A percentile compares a stretch with the other conserved stretches of the same genome.
These are phyloP conservation scores for Cupressus sempervirens DNA, from an alignment of 75 land plant species.

Conservation along the genomic window DNA sequence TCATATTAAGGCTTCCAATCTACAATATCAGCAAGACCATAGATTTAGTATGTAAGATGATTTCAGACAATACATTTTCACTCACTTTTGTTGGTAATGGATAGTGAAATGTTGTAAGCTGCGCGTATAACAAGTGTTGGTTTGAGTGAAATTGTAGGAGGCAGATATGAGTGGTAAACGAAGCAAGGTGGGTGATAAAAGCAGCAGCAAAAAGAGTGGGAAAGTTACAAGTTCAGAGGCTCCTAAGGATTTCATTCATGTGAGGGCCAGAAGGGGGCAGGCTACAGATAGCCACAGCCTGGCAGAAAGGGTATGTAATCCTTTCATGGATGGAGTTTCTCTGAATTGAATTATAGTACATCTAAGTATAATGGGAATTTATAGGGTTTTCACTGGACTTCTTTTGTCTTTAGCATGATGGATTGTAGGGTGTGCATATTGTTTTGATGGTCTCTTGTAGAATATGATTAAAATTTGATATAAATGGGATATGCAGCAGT, in stretches of 20 bases:
- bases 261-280: conserved; percentile 22
- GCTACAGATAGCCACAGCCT: conserved; percentile 25
- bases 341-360: neutral
- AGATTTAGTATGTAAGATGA: too few relatives aligned
- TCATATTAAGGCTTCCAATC: too few relatives aligned
- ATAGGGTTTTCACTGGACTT: neutral
- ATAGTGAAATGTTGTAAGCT: too few relatives aligned
- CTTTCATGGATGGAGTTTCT: too few relatives aligned
- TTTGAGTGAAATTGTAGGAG: neutral
- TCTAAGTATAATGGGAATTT: too few relatives aligned
- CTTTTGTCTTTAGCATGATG: neutral
- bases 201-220: neutral
- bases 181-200: neutral
- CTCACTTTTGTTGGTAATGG: too few relatives aligned
- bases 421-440: neutral
- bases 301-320: conserved; percentile 16
- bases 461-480: too few relatives aligned
- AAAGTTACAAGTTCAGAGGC: neutral
- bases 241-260: conserved; percentile 14
- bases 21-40: too few relatives aligned
- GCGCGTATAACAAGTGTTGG: neutral
- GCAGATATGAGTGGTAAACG: neutral
- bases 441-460: too few relatives aligned
- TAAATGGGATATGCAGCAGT: too few relatives aligned
- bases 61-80: too few relatives aligned